phyloP scores from a whole-genome alignment of 2,329 filamentous ascomycete genomes.

The Juglanconis oblonga region DNA sequence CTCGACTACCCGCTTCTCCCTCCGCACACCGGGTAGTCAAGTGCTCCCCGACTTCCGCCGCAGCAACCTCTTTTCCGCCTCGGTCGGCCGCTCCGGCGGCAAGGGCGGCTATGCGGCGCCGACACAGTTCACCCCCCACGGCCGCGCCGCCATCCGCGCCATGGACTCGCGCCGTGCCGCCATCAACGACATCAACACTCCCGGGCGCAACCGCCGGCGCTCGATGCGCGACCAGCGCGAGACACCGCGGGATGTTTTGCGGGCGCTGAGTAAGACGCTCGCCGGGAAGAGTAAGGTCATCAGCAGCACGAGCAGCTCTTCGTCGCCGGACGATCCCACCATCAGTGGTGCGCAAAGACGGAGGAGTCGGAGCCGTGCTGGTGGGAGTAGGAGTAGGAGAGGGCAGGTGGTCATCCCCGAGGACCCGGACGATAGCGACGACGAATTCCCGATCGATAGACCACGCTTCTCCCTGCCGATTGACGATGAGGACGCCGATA shows the following conservation, averaged over 20 bases:
- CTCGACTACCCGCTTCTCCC: slow-evolving; percentile 34
- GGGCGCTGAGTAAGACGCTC: slow-evolving; percentile 52
- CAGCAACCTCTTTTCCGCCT: slow-evolving; percentile 42
- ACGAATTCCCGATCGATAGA: slow-evolving; percentile 46
- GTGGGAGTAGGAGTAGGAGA: slow-evolving; percentile 20
- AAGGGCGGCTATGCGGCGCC: background rate
- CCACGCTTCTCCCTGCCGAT: slow-evolving; percentile 56
- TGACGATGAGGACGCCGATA: slow-evolving; percentile 41
- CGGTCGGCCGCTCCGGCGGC: slow-evolving; percentile 40
- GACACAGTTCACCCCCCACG: slow-evolving; percentile 51
- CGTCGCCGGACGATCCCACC: slow-evolving; percentile 31
- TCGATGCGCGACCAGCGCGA: slow-evolving; percentile 56
- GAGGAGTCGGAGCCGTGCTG: slow-evolving; percentile 8
- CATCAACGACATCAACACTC: slow-evolving; percentile 58
- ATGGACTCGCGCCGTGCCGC: slow-evolving; percentile 58
- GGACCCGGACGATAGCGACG: slow-evolving; percentile 49
- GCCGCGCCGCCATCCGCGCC: slow-evolving; percentile 56
- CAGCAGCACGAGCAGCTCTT: slow-evolving; percentile 41
- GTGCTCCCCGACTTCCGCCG: slow-evolving; percentile 25
- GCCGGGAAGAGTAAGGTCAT: slow-evolving; percentile 47
- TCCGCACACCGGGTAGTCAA: slow-evolving; percentile 42
- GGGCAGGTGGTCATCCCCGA: slow-evolving; percentile 26
- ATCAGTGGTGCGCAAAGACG: slow-evolving; percentile 19
- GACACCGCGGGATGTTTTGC: slow-evolving; percentile 51
- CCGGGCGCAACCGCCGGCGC: slow-evolving; percentile 55